Conservation (phyloP, 306 rosid genomes). For the Oxytropis ochrocephala region DNA sequence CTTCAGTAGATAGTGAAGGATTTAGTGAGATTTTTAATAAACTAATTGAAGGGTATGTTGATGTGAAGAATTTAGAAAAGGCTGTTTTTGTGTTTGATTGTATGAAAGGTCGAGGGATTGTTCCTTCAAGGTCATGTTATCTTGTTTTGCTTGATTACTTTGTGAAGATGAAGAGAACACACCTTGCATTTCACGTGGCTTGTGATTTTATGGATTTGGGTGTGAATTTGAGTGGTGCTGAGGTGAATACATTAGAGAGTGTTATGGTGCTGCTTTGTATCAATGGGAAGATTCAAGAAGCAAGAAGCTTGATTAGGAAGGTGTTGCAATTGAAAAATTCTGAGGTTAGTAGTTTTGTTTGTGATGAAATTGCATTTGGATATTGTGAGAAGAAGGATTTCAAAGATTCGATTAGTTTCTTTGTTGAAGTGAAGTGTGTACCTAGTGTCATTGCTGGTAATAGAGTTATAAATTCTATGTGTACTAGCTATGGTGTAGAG, state of each 20-base stretch:
- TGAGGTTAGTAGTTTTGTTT: conserved; percentile 38
- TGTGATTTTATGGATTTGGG: conserved; percentile 47
- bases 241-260: conserved; percentile 42
- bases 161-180: conserved; percentile 41
- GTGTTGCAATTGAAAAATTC: conserved; percentile 28
- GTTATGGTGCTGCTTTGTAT: conserved; percentile 53
- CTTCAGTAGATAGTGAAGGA: conserved; percentile 31
- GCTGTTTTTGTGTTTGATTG: conserved; percentile 43
- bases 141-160: conserved; percentile 40
- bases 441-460: conserved; percentile 62
- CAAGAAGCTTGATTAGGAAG: conserved; percentile 66
- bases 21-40: conserved; percentile 32
- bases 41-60: conserved; percentile 50
- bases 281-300: conserved; percentile 62
- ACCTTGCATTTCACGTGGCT: conserved; percentile 34
- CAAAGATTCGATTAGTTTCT: conserved; percentile 70
- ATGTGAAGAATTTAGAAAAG: conserved; percentile 42
- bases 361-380: conserved; percentile 64
- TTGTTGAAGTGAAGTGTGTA: conserved; percentile 40
- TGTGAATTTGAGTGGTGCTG: conserved; percentile 31
- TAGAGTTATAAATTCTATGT: conserved; percentile 53
- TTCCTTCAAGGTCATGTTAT: conserved; percentile 41
- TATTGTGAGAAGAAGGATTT: conserved; percentile 86
- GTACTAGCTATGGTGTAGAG: conserved; percentile 48
- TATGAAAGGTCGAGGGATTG: conserved; percentile 31